phyloP scores from a whole-genome alignment of 345 rosid species.

The Eucalyptus dawsonii region DNA sequence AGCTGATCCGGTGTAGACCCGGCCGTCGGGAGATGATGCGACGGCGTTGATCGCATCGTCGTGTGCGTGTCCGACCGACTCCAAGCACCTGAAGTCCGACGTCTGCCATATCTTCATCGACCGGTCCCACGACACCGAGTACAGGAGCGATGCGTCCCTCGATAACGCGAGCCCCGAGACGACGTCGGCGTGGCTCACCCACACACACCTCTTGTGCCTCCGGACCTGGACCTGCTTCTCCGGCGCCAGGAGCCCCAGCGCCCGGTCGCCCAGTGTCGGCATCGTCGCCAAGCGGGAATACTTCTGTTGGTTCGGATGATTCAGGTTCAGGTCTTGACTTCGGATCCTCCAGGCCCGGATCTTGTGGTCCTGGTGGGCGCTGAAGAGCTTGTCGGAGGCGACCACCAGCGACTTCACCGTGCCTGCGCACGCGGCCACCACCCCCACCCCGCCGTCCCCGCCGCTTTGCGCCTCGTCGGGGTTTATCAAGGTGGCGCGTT shows the following conservation, averaged over 20 bases:
- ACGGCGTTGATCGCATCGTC: slow-evolving; percentile 84
- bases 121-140: slow-evolving; percentile 93
- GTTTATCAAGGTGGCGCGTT: slow-evolving; percentile 12
- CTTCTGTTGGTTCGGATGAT: slow-evolving; percentile 12
- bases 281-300: slow-evolving; percentile 64
- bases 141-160: slow-evolving; percentile 50
- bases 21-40: slow-evolving; percentile 42
- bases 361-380: slow-evolving; percentile 92
- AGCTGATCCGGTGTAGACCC: slow-evolving; percentile 79
- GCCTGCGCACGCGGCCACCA: slow-evolving; percentile 42
- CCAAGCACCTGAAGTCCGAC: slow-evolving; percentile 65
- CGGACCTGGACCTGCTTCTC: slow-evolving; percentile 58
- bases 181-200: slow-evolving; percentile 80
- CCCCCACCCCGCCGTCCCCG: neutral
- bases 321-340: slow-evolving; percentile 2
- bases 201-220: slow-evolving; percentile 65
- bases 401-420: slow-evolving; percentile 73
- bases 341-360: slow-evolving; percentile 86
- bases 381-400: slow-evolving; percentile 58
- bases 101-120: slow-evolving; percentile 87
- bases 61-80: slow-evolving; percentile 72
- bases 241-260: slow-evolving; percentile 37
- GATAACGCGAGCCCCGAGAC: slow-evolving; percentile 78
- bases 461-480: slow-evolving; percentile 2
- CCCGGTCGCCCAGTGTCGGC: slow-evolving; percentile 78